These are phyloP conservation scores for Lactarius trivialis DNA, from an alignment of 768 basidiomycete genomes.

Conservation along the genomic window DNA sequence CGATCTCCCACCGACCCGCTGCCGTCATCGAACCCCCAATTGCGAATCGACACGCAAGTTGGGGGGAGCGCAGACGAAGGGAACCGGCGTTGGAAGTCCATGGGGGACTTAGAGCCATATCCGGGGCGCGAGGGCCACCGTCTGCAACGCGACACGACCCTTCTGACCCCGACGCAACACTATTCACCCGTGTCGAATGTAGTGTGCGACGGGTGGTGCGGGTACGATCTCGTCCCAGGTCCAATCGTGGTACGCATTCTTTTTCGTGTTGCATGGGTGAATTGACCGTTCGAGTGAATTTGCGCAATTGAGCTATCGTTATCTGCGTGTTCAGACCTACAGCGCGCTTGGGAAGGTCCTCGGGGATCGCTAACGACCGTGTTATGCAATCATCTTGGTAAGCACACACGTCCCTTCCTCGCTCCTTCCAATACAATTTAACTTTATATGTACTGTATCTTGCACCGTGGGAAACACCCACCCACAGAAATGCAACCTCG, in stretches of 20 bases:
- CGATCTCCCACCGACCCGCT: background rate
- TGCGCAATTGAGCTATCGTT: constrained; percentile 9
- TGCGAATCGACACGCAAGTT: background rate
- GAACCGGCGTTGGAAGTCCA: background rate
- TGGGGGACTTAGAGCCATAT: background rate
- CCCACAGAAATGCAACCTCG: background rate
- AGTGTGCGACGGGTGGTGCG: constrained; percentile 22
- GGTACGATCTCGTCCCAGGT: background rate
- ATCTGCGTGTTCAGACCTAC: constrained; percentile 21
- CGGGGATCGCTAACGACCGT: constrained; percentile 21
- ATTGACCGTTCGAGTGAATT: background rate
- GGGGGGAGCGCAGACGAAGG: background rate
- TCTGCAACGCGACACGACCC: background rate
- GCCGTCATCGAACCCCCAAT: background rate
- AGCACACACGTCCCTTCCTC: background rate
- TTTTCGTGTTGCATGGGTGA: background rate
- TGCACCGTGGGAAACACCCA: too few species aligned
- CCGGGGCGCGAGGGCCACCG: background rate
- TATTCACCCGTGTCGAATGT: constrained; percentile 15
- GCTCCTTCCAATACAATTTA: background rate
- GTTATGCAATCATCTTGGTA: background rate
- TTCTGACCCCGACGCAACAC: constrained; percentile 7
- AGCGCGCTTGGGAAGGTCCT: constrained; percentile 21
- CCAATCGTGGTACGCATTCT: background rate
- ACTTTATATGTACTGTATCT: background rate